Evolutionary conservation across 2,329 filamentous ascomycete species (phyloP), one percentile per base, ranked within the genome.

Genomic region (Verticillium albo-atrum): DNA sequence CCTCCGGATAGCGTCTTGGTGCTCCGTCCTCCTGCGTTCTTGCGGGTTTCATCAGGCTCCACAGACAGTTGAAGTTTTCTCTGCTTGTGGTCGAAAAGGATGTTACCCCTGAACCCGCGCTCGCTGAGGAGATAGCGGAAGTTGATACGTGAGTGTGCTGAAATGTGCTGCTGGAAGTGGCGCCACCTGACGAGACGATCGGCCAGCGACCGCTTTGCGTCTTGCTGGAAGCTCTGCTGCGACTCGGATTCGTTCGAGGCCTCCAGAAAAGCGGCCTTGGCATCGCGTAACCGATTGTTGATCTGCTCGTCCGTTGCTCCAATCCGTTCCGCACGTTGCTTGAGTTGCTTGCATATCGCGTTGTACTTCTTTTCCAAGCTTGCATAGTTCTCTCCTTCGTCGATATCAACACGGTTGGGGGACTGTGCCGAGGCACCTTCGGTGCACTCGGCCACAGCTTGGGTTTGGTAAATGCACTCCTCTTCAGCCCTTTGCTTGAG

Each of bases 1-100:
- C 95, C 95, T 57, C 95, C 95, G 9, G 93, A 97, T 1, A 99
- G 80, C 0, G 94, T 98, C 75, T 92, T 96, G 26, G 95, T 94
- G 68, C 90, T 90, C 55, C 94, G 86, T 2, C 92, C 92, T 4
- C 84, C 81, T 25, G 84, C 85, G 62, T 83, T 87, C 66, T 82
- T 85, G 65, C 83, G 88, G 25, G 89, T 95, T 69, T 86, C 81
- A 62, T 89, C 86, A 0, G 86, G 86, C 70, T 89, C 85, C 62
- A 94, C 90, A 63, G 89, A 83, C 60, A 99, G 84, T 64, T 93
- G 88, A 37, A 99, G 84, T 59, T 84, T 80, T 66, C 89, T 89
- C n/a, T 81, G 73, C 55, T 80, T 77, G 75, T 98, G 94, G 68
- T 97, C 88, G 50, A 96, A 83, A 25, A 88, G 78, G 60, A 99